phyloP scores from a whole-genome alignment of 805 yeast genomes.

The Wickerhamiella domercqiae region DNA sequence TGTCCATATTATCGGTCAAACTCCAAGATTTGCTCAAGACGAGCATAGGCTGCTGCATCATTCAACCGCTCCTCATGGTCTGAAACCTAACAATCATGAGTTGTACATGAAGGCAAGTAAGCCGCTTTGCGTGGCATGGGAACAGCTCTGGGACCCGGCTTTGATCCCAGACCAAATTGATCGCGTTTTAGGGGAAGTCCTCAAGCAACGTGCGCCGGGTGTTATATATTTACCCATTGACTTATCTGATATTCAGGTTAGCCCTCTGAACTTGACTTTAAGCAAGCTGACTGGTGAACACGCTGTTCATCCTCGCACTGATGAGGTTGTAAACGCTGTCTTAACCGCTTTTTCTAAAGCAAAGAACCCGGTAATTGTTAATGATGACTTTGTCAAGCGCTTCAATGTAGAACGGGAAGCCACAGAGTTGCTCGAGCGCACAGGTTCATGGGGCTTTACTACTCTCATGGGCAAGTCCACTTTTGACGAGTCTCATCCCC shows the following conservation, averaged over 20 bases:
- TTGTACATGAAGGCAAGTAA: conserved; percentile 50
- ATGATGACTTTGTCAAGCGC: conserved; percentile 56
- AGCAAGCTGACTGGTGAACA: conserved; percentile 22
- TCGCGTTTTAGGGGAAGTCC: conserved; percentile 40
- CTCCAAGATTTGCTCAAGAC: conserved; percentile 29
- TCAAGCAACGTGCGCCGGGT: conserved; percentile 58
- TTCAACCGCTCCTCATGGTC: conserved; percentile 23
- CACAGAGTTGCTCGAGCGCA: conserved; percentile 33
- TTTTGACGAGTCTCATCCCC: conserved; percentile 50
- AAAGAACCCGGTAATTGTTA: conserved; percentile 47
- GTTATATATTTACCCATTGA: conserved; percentile 67
- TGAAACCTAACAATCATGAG: conserved; percentile 43
- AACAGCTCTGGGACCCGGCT: conserved; percentile 30
- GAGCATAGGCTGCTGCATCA: conserved; percentile 26
- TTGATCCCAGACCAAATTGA: conserved; percentile 52
- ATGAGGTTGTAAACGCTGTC: conserved; percentile 30
- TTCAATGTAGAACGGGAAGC: conserved; percentile 23
- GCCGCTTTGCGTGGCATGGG: conserved; percentile 41
- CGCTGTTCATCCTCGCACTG: conserved; percentile 19
- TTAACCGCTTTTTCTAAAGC: conserved; percentile 37
- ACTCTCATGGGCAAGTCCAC: conserved; percentile 59
- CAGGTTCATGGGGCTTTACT: conserved; percentile 42
- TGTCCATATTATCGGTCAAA: conserved; percentile 74
- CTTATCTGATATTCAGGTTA: conserved; percentile 34
- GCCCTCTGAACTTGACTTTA: conserved; percentile 23